Conservation (phyloP, 441 rosid species). For the Mallotus repandus region DNA sequence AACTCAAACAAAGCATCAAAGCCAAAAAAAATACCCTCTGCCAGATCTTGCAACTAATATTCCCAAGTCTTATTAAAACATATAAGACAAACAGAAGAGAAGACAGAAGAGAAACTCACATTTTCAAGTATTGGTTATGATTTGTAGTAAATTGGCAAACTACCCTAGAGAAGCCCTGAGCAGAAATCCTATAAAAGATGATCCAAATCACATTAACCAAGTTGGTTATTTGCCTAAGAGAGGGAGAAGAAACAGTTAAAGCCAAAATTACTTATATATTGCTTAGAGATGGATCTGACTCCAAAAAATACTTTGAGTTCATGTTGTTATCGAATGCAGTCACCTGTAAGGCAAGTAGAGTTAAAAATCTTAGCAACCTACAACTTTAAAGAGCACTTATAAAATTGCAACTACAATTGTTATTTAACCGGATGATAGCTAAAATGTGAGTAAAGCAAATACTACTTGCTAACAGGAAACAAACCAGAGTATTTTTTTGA, state of each 20-base stretch:
- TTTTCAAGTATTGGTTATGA: conserved; percentile 79
- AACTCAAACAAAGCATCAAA: not conserved
- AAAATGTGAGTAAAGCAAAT: conserved; percentile 3
- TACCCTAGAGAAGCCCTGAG: conserved; percentile 55
- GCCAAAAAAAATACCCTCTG: not conserved
- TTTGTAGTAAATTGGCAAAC: conserved; percentile 58
- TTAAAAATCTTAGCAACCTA: conserved; percentile 17
- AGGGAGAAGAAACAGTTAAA: conserved; percentile 6
- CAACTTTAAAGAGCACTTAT: conserved; percentile 7
- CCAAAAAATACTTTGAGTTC: conserved; percentile 73
- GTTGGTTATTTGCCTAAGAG: conserved; percentile 8
- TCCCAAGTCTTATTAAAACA: not conserved
- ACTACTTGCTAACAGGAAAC: conserved; percentile 26
- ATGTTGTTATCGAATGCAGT: conserved; percentile 72
- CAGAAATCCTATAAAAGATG: conserved; percentile 61
- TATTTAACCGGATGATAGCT: conserved; percentile 8
- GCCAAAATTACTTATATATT: conserved; percentile 61
- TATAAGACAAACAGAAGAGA: not conserved
- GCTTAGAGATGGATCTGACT: conserved; percentile 61
- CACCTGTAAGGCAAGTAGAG: conserved; percentile 49
- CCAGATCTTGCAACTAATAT: not conserved
- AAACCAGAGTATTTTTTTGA: conserved; percentile 60
- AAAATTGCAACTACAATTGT: not conserved
- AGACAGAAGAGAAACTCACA: conserved; percentile 41
- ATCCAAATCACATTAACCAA: conserved; percentile 17